Evolutionary conservation across 2,329 filamentous ascomycete genomes (phyloP), one percentile per base, ranked within the genome.

Genomic region (Cryphonectria parasitica): DNA sequence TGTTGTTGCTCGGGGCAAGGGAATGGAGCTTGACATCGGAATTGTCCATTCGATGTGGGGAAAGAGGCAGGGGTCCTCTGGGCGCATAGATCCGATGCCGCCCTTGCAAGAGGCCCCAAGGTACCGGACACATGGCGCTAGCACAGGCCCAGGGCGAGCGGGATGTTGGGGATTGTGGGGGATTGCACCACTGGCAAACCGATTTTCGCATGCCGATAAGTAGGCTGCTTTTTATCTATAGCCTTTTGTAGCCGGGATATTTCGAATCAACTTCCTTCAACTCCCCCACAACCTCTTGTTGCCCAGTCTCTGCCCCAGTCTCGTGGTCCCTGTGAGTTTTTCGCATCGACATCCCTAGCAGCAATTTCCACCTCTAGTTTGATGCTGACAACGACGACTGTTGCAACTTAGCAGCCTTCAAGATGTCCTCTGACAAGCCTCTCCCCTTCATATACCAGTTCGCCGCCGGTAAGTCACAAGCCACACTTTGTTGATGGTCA

Each of bases 391-490:
- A 62, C 41, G 64, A 65, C 49, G 52, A 62, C 34, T 19, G 31
- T 34, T 3, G n/a, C 4, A 15, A 31, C 31, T 10, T 17, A 66
- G 36, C 61, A 61, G 52, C 73, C 75, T 77, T 79, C 84, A 86
- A 78, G 77, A 92, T 92, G 90, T 86, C 89, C 74, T 79, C 85
- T 74, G 83, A 88, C 67, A 92, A 94, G 84, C 93, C 95, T 71
- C 89, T 98, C 76, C 94, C 94, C 71, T 98, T 98, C 83, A 82
- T 90, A 77, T 98, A 98, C 90, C 95, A 97, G 85, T 97, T 98
- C 86, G 92, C 91, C 81, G 95, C 95, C 79, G 95, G 95, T 90
- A 80, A 79, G 89, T 85, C 75, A 73, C 75, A 74, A 43, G 72
- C 67, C 72, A 49, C 66, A 62, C 64, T 70, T 22, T 6, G 7